These are phyloP conservation scores for Citrullus colocynthis DNA, from an alignment of 306 rosid species.

Conservation along the genomic window DNA sequence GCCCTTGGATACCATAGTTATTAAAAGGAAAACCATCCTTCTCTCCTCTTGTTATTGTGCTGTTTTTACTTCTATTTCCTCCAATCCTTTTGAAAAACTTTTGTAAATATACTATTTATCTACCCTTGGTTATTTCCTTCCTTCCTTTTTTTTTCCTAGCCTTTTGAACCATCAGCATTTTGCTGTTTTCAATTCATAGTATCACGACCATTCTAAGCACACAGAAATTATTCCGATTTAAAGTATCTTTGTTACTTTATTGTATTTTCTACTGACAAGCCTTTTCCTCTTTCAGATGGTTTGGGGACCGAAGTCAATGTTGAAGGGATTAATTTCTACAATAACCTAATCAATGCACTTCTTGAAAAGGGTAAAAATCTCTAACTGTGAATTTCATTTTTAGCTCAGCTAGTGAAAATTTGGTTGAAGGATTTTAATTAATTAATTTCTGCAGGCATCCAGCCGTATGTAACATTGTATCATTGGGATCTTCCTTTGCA, in stretches of 20 bases:
- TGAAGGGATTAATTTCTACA: constrained; percentile 70
- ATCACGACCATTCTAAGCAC: background rate
- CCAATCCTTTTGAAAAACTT: background rate
- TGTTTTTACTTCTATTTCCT: background rate
- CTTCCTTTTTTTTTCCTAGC: background rate
- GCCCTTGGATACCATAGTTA: background rate
- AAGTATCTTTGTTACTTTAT: background rate
- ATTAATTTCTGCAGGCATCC: constrained; percentile 41
- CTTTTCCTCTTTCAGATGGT: constrained; percentile 54
- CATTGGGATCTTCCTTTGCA: constrained; percentile 98
- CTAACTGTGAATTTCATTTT: constrained; percentile 4
- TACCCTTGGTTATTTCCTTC: background rate
- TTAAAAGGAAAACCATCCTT: background rate
- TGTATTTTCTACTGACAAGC: background rate
- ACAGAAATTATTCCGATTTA: background rate
- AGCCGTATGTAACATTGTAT: constrained; percentile 74
- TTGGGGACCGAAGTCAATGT: constrained; percentile 72
- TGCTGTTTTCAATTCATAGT: background rate
- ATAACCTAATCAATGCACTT: constrained; percentile 69
- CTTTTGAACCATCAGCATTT: background rate
- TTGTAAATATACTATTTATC: background rate
- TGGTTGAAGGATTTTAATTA: background rate
- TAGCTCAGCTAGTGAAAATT: background rate
- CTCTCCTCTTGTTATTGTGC: background rate
- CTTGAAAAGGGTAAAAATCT: constrained; percentile 56